Conservation (phyloP, 352 stramenopile genomes). For the Phytophthora kernoviae region DNA sequence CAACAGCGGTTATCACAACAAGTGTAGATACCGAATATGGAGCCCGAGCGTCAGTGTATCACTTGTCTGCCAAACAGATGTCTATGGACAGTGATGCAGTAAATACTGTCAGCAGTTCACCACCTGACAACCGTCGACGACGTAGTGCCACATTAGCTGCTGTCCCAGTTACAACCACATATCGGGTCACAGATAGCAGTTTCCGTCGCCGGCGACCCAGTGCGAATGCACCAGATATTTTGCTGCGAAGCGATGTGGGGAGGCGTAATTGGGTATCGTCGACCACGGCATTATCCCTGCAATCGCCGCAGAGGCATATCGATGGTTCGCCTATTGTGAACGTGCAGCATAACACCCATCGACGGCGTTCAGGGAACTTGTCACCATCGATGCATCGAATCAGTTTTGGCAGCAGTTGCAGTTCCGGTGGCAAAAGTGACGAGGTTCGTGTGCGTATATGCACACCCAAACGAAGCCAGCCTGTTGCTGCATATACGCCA, state of each 20-base stretch:
- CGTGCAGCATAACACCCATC: slow-evolving; percentile 11
- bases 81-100: slow-evolving; percentile 26
- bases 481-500: slow-evolving; percentile 26
- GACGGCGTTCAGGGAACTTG: slow-evolving; percentile 14
- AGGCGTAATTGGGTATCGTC: slow-evolving; percentile 50
- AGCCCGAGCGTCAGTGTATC: slow-evolving; percentile 9
- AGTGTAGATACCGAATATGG: slow-evolving; percentile 7
- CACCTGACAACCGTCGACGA: slow-evolving; percentile 22
- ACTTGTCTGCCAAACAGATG: slow-evolving; percentile 30
- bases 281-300: slow-evolving; percentile 46
- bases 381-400: slow-evolving; percentile 22
- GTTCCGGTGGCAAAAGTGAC: slow-evolving; percentile 24
- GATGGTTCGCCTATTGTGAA: slow-evolving; percentile 30
- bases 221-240: slow-evolving; percentile 39
- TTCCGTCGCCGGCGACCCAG: slow-evolving; percentile 17
- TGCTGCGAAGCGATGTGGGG: slow-evolving; percentile 51
- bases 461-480: slow-evolving; percentile 20
- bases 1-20: slow-evolving; percentile 10
- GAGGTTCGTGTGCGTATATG: slow-evolving; percentile 29
- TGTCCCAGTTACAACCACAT: not conserved
- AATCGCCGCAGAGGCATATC: slow-evolving; percentile 35
- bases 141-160: slow-evolving; percentile 28
- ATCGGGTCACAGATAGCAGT: not conserved
- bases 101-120: slow-evolving; percentile 36
- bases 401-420: slow-evolving; percentile 32